A percentile compares a stretch with the other conserved stretches of the same genome.
These are phyloP conservation scores for Ceratocystis lukuohia DNA, from an alignment of 2,329 filamentous ascomycete genomes.

Conservation along the genomic window DNA sequence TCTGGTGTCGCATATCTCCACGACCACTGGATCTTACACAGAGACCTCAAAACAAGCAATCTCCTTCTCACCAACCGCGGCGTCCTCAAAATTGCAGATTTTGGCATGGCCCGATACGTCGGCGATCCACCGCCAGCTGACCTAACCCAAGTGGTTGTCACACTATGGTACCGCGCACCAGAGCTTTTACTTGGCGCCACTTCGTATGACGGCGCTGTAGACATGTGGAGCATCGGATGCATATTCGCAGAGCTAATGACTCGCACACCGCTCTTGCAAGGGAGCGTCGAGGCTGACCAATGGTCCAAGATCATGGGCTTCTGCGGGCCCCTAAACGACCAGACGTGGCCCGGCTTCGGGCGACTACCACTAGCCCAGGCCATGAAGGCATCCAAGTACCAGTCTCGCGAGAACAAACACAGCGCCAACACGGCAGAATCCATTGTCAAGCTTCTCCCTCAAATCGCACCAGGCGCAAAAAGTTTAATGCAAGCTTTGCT, in stretches of 20 bases:
- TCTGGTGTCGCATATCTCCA: conserved; percentile 77
- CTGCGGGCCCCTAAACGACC: conserved; percentile 71
- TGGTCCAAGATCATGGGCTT: conserved; percentile 78
- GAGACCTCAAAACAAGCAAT: conserved; percentile 87
- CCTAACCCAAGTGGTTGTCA: conserved; percentile 86
- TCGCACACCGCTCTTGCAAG: conserved; percentile 65
- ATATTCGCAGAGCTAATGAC: conserved; percentile 86
- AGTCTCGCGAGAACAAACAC: conserved; percentile 26
- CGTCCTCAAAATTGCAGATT: conserved; percentile 89
- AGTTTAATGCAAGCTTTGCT: conserved; percentile 57
- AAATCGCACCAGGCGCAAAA: conserved; percentile 62
- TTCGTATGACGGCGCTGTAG: conserved; percentile 62
- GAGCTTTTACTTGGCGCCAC: conserved; percentile 75
- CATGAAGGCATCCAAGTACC: conserved; percentile 50
- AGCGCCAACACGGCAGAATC: conserved; percentile 31
- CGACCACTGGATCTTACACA: conserved; percentile 78
- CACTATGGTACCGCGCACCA: conserved; percentile 88
- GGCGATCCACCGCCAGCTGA: conserved; percentile 60
- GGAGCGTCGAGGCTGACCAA: conserved; percentile 91
- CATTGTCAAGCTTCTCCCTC: conserved; percentile 66
- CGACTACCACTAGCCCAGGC: conserved; percentile 75
- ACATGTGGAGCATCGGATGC: conserved; percentile 94
- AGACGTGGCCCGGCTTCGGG: conserved; percentile 74
- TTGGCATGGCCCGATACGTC: conserved; percentile 90
- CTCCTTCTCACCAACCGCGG: conserved; percentile 92